Conservation (phyloP, 306 rosid species). For the Betula pendula region DNA sequence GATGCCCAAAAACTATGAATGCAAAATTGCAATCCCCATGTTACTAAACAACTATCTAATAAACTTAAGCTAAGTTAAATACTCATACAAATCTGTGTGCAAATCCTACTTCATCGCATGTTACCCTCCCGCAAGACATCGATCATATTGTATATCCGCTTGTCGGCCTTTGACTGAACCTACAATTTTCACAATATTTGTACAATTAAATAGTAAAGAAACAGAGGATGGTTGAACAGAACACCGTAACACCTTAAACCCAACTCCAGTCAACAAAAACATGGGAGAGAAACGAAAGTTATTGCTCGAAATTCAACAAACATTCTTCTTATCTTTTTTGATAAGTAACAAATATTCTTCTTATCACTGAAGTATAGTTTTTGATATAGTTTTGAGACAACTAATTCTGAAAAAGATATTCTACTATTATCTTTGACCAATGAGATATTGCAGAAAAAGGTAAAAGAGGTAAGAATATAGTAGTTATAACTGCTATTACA, state of each 20-base stretch:
- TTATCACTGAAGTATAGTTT: background rate
- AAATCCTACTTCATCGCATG: slow-evolving; percentile 52
- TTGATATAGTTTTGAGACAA: background rate
- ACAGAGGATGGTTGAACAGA: background rate
- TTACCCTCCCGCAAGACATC: slow-evolving; percentile 81
- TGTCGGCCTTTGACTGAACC: slow-evolving; percentile 26
- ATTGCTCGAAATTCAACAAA: background rate
- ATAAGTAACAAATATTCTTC: too few species aligned
- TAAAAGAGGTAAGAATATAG: background rate
- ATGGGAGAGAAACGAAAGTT: background rate
- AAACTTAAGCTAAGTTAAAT: slow-evolving; percentile 11
- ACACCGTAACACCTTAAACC: background rate
- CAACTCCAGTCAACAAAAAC: background rate
- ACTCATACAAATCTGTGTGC: slow-evolving; percentile 5
- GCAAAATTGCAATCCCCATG: slow-evolving; percentile 1
- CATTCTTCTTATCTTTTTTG: background rate
- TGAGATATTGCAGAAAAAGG: background rate
- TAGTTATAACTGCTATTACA: background rate
- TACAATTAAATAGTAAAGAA: slow-evolving; percentile 8
- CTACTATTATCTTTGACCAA: background rate
- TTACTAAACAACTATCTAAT: background rate
- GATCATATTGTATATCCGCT: slow-evolving; percentile 70
- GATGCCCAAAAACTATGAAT: background rate
- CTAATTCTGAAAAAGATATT: background rate
- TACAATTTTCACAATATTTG: background rate